Evolutionary conservation across 805 yeast species (phyloP), one percentile per base, ranked within the genome.

Genomic region (Candida awuae): DNA sequence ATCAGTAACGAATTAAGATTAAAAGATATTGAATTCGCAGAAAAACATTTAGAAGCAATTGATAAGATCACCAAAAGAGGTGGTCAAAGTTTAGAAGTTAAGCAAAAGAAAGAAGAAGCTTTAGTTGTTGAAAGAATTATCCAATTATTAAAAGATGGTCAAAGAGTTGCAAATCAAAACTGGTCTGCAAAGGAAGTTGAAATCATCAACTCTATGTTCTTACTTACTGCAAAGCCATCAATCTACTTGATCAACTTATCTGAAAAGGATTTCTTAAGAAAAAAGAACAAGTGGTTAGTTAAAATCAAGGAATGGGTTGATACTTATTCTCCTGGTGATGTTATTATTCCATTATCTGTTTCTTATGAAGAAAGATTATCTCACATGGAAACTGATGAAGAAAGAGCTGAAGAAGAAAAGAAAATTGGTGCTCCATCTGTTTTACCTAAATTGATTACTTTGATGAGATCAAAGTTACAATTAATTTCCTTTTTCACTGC

Each of bases 11-110:
- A 92, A 70, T 76, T 92, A 65, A 81, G 96, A 68, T 73, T 90
- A 61, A 92, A 92, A 70, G 98, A 92, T 66, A 87, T 92, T 52
- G 98, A 92, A 67, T 92, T 92, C 67, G 79, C 78, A 30, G 65
- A 65, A 43, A 74, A 70, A 56, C 78, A 74, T 56, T 63, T 75
- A 55, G 80, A 73, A 59, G 67, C 68, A 41, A 63, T 73, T 45
- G 70, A 68, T 40, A 75, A 75, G 58, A 64, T 73, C 53, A 71
- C 77, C 54, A 73, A 65, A 57, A 71, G 77, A 65, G 80, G 80
- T 53, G 80, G 80, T 10, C 80, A 75, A 58, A 73, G 79, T 14
- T 66, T 75, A 53, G 80, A 75, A 62, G 77, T 75, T 46, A 75
- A 74, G 61, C 75, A 74, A 54, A 72, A 71, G 70, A 74, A 71